Evolutionary conservation across 2,329 filamentous ascomycete species (phyloP).

Genomic region (Talaromyces sp.): DNA sequence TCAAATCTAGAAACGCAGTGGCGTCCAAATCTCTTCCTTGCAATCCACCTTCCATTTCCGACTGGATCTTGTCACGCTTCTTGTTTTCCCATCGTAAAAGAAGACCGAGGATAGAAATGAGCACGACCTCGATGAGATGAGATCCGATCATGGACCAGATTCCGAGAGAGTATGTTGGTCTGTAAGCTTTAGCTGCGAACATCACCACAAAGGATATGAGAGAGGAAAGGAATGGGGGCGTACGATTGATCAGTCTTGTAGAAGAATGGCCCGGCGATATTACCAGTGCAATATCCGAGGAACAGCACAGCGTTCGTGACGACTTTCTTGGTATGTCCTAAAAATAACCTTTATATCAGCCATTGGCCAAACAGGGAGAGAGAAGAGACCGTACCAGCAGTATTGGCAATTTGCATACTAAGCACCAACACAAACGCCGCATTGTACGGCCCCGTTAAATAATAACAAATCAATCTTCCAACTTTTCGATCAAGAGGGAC

Average conservation of each 20-base stretch:
- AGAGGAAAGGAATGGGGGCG: slow-evolving; percentile 4
- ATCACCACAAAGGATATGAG: not conserved
- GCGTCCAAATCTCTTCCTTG: slow-evolving; percentile 47
- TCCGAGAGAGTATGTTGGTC: slow-evolving; percentile 48
- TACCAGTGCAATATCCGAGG: slow-evolving; percentile 58
- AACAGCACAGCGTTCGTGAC: slow-evolving; percentile 61
- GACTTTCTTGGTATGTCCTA: slow-evolving; percentile 60
- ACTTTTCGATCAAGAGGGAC: slow-evolving; percentile 50
- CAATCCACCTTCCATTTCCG: slow-evolving; percentile 44
- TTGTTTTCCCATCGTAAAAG: slow-evolving; percentile 50
- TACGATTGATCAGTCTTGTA: slow-evolving; percentile 53
- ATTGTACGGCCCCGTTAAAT: slow-evolving; percentile 54
- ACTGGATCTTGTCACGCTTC: slow-evolving; percentile 48
- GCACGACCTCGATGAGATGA: slow-evolving; percentile 50
- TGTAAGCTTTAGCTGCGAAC: slow-evolving; percentile 18
- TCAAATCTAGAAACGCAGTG: slow-evolving; percentile 54
- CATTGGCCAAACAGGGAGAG: not conserved
- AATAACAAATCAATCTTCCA: slow-evolving; percentile 57
- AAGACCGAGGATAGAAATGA: slow-evolving; percentile 46
- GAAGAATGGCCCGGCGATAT: slow-evolving; percentile 62
- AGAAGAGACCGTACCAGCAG: slow-evolving; percentile 32
- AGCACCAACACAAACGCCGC: slow-evolving; percentile 52
- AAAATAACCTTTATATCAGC: not conserved
- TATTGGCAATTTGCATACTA: slow-evolving; percentile 46
- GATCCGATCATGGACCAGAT: slow-evolving; percentile 58